A percentile compares a stretch with the other conserved stretches of the same genome.
phyloP scores from a whole-genome alignment of 441 rosid species.

The Metrosideros polymorpha region DNA sequence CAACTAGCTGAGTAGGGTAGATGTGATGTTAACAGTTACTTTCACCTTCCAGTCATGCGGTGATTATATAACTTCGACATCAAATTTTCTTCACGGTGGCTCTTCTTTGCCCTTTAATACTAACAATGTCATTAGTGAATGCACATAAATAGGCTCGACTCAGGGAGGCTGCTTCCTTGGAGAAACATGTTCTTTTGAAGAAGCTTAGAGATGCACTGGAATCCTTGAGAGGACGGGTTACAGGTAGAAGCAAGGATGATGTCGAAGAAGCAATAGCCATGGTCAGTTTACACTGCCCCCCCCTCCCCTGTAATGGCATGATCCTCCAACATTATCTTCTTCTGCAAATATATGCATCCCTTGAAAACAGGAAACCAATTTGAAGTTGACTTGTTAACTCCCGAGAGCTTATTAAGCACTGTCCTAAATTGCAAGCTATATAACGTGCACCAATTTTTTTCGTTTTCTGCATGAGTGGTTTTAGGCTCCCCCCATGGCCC shows the following conservation, averaged over 20 bases:
- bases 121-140: neutral
- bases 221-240: conserved; percentile 81
- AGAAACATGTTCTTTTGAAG: conserved; percentile 95
- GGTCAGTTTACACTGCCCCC: conserved; percentile 19
- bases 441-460: neutral
- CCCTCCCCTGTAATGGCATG: neutral
- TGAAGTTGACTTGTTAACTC: neutral
- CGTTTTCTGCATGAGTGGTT: neutral
- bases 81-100: neutral
- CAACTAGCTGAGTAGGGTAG: neutral
- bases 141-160: conserved; percentile 57
- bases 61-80: neutral
- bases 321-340: neutral
- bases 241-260: conserved; percentile 89
- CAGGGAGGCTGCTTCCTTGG: conserved; percentile 86
- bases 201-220: conserved; percentile 95
- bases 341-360: neutral
- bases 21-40: neutral
- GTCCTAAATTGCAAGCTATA: neutral
- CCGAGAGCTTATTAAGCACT: neutral
- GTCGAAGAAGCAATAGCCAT: conserved; percentile 87
- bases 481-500: neutral
- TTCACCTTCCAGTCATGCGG: neutral
- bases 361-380: neutral
- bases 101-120: neutral